Evolutionary conservation across 2,329 filamentous ascomycete genomes (phyloP).

Genomic region (Cladosporium phlei): DNA sequence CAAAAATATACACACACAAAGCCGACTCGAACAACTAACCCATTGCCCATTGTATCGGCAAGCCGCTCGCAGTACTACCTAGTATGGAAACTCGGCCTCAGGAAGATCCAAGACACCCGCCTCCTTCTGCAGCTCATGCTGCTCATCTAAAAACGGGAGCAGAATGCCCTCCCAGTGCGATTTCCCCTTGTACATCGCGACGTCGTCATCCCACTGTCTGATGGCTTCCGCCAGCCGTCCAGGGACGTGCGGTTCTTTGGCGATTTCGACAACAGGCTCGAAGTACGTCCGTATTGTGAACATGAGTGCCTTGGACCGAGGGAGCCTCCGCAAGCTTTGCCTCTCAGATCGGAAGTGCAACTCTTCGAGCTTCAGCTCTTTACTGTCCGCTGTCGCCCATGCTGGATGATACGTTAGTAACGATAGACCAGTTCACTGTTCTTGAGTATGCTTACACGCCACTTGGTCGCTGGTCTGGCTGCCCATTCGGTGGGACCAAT

Average conservation of each 20-base stretch:
- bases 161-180: conserved; percentile 7
- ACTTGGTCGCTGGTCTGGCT: conserved; percentile 6
- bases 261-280: conserved; percentile 3
- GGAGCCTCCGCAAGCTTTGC: conserved; percentile 5
- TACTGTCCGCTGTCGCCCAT: conserved; percentile 6
- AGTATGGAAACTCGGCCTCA: conserved; percentile 4
- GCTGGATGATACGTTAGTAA: not conserved
- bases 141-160: conserved; percentile 6
- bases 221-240: conserved; percentile 7
- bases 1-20: no score
- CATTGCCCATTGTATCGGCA: no score
- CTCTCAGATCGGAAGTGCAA: conserved; percentile 8
- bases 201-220: conserved; percentile 5
- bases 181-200: conserved; percentile 2
- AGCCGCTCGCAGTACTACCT: no score
- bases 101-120: not conserved
- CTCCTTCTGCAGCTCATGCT: conserved; percentile 1
- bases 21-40: no score
- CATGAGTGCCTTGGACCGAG: conserved; percentile 5
- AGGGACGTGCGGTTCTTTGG: conserved; percentile 6
- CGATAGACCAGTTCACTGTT: no score
- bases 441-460: not conserved
- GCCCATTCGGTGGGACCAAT: conserved; percentile 10
- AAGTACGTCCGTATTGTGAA: conserved; percentile 11
- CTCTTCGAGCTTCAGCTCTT: conserved; percentile 5